A percentile compares a stretch with the other conserved stretches of the same genome.
phyloP scores from a whole-genome alignment of 768 basidiomycete species.

The Rhodocollybia butyracea region DNA sequence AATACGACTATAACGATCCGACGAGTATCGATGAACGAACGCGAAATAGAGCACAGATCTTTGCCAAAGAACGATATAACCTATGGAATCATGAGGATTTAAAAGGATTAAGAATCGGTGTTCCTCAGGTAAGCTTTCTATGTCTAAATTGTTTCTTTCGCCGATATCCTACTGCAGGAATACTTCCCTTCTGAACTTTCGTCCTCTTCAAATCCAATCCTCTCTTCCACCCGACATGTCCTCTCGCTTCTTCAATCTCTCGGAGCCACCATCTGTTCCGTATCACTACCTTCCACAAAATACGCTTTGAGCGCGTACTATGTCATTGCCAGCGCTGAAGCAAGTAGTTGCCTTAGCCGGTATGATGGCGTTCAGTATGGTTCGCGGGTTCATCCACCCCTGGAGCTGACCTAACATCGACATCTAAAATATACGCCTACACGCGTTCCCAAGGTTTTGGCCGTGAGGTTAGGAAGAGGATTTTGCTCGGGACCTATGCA shows the following conservation, averaged over 20 bases:
- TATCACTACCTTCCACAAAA: constrained; percentile 58
- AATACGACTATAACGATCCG: constrained; percentile 69
- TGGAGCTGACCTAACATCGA: constrained; percentile 38
- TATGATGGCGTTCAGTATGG: constrained; percentile 70
- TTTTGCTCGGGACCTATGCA: constrained; percentile 88
- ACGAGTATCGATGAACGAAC: constrained; percentile 48
- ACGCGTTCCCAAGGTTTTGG: too few relatives aligned
- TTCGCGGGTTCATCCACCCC: constrained; percentile 13
- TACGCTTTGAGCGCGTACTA: constrained; percentile 72
- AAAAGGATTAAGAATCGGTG: constrained; percentile 62
- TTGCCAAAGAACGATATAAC: not conserved
- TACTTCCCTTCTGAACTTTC: constrained; percentile 76
- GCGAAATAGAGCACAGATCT: not conserved
- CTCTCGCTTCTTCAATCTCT: constrained; percentile 35
- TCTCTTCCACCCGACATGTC: constrained; percentile 41
- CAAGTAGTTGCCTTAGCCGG: constrained; percentile 65
- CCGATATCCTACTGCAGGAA: constrained; percentile 39
- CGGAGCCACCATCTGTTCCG: constrained; percentile 69
- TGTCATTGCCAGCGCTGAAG: constrained; percentile 72
- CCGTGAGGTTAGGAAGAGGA: constrained; percentile 81
- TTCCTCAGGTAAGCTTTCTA: constrained; percentile 55
- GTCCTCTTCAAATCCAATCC: constrained; percentile 26
- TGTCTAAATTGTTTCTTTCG: not conserved
- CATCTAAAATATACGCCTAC: constrained; percentile 57
- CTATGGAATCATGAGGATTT: constrained; percentile 25